A percentile compares a stretch with the other conserved stretches of the same genome.
phyloP scores from a whole-genome alignment of 2,329 filamentous ascomycete species.

The Pseudogymnoascus sp. region DNA sequence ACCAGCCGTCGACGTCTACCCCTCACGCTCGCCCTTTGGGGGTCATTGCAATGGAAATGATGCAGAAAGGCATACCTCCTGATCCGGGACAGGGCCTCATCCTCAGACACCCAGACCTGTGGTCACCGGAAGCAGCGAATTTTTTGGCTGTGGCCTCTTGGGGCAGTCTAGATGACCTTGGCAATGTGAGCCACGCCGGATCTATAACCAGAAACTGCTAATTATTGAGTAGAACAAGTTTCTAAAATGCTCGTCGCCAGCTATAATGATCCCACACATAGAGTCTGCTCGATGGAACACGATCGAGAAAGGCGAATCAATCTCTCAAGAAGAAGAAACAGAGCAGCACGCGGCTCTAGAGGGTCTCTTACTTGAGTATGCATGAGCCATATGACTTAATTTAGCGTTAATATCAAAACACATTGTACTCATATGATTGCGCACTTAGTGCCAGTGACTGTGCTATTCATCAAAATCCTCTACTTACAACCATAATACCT shows the following conservation, averaged over 20 bases:
- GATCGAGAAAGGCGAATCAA: neutral
- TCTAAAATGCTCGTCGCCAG: constrained; percentile 11
- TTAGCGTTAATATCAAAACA: neutral
- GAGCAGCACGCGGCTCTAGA: neutral
- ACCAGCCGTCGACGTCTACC: neutral
- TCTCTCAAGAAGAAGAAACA: neutral
- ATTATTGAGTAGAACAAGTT: constrained; percentile 13
- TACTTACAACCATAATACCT: neutral
- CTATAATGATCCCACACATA: constrained; percentile 10
- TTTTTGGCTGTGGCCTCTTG: constrained; percentile 13
- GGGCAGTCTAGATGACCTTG: constrained; percentile 13
- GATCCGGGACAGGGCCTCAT: neutral
- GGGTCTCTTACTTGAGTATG: neutral
- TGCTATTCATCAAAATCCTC: neutral
- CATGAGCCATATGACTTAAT: neutral
- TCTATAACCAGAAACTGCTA: neutral
- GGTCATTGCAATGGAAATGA: constrained; percentile 13
- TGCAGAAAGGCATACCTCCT: constrained; percentile 10
- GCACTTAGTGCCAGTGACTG: neutral
- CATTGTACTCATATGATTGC: neutral
- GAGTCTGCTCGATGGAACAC: constrained; percentile 8
- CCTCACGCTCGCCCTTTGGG: constrained; percentile 5
- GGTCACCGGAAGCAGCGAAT: constrained; percentile 11
- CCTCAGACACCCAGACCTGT: constrained; percentile 11
- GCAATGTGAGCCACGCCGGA: constrained; percentile 11